Evolutionary conservation across 176 grass and related monocot genomes (phyloP).

Genomic region (barley (Hordeum vulgare)): MorexV3_pseudomolecules_assembly NC_058519.1:124681005-124681504

Average conservation of each 20-base stretch:
- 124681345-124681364: too few relatives aligned
- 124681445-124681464: too few relatives aligned
- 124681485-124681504: too few relatives aligned
- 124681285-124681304: background rate
- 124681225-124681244: too few relatives aligned
- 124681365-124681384: too few relatives aligned
- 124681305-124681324: slow-evolving; percentile 26
- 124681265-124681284: too few relatives aligned
- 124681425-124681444: too few relatives aligned
- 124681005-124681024: slow-evolving; percentile 63
- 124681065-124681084: slow-evolving; percentile 68
- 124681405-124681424: too few relatives aligned
- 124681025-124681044: slow-evolving; percentile 45
- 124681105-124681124: slow-evolving; percentile 67
- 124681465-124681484: too few relatives aligned
- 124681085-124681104: slow-evolving; percentile 51
- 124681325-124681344: slow-evolving; percentile 60
- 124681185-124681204: slow-evolving; percentile 71
- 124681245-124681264: background rate
- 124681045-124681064: slow-evolving; percentile 60
- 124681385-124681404: too few relatives aligned
- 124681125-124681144: slow-evolving; percentile 76
- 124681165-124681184: slow-evolving; percentile 66
- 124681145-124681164: too few relatives aligned
- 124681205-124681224: too few relatives aligned